These are phyloP conservation scores for Paratinospora sagittata DNA, from an alignment of 164 flowering plant species.

Conservation along the genomic window DNA sequence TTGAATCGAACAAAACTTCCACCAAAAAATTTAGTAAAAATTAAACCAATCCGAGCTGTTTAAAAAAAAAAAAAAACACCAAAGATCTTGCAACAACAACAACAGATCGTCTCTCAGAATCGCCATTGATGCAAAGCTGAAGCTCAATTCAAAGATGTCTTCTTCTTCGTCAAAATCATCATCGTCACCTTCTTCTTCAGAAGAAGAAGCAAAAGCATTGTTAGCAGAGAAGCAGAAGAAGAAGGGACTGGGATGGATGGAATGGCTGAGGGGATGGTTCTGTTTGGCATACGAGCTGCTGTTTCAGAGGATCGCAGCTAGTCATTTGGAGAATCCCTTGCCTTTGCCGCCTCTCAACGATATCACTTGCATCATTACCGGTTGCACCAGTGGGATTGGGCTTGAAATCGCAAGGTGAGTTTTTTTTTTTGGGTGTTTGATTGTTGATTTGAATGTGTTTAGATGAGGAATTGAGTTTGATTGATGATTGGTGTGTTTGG, in stretches of 20 bases:
- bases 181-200: neutral
- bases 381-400: conserved; percentile 59
- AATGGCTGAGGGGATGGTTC: conserved; percentile 54
- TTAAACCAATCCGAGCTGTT: no score
- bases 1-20: no score
- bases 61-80: no score
- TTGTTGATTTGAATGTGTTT: neutral
- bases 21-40: no score
- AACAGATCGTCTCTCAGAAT: no score
- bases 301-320: conserved; percentile 43
- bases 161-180: no score
- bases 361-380: conserved; percentile 47
- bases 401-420: conserved; percentile 42
- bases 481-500: no score
- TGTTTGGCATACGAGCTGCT: conserved; percentile 35
- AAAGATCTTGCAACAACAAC: no score
- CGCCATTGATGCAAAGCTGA: no score
- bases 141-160: no score
- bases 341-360: conserved; percentile 44
- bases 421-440: neutral
- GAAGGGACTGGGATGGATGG: conserved; percentile 43
- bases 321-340: conserved; percentile 43
- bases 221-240: conserved; percentile 8
- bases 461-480: no score
- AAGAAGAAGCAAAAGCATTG: neutral